Percentiles rank a stretch among this genome's conserved stretches.
These are phyloP conservation scores for Mycena epipterygia DNA, from an alignment of 768 basidiomycete genomes.

Conservation along the genomic window DNA sequence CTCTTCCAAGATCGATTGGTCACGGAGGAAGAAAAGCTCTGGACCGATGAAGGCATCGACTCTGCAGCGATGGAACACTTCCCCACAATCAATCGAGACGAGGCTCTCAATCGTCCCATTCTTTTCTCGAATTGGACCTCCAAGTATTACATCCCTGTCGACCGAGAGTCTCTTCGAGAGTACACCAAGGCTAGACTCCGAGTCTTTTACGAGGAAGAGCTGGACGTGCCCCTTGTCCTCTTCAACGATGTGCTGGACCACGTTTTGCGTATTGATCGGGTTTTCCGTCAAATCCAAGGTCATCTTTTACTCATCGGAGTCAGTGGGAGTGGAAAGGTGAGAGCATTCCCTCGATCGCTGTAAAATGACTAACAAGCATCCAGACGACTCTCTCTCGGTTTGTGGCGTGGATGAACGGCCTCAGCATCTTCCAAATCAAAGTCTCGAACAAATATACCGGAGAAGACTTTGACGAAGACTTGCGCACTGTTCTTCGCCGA, in stretches of 20 bases:
- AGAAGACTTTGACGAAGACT: conserved; percentile 98
- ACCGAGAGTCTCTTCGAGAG: conserved; percentile 92
- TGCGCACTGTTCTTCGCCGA: conserved; percentile 94
- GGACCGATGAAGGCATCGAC: conserved; percentile 97
- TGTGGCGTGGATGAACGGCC: conserved; percentile 99
- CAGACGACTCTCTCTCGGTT: conserved; percentile 98
- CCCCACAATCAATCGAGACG: conserved; percentile 90
- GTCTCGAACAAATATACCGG: conserved; percentile 99
- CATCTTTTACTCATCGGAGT: conserved; percentile 97
- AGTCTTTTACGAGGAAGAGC: conserved; percentile 99
- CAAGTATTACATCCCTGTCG: conserved; percentile 95
- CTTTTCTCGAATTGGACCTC: conserved; percentile 99
- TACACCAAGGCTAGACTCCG: conserved; percentile 96
- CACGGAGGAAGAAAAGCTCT: conserved; percentile 89
- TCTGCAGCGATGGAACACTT: conserved; percentile 88
- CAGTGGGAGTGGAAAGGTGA: conserved; percentile 97
- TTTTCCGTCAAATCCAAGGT: conserved; percentile 98
- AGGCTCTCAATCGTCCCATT: conserved; percentile 91
- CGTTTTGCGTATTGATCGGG: conserved; percentile 97
- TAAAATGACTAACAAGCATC: conserved; percentile 32
- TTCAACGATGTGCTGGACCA: conserved; percentile 99
- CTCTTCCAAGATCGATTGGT: conserved; percentile 98
- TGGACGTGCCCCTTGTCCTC: conserved; percentile 96
- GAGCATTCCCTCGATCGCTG: conserved; percentile 29
- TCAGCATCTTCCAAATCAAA: conserved; percentile 99